phyloP scores from a whole-genome alignment of 78 protist species.

The Neovahlkampfia damariscottae region DNA sequence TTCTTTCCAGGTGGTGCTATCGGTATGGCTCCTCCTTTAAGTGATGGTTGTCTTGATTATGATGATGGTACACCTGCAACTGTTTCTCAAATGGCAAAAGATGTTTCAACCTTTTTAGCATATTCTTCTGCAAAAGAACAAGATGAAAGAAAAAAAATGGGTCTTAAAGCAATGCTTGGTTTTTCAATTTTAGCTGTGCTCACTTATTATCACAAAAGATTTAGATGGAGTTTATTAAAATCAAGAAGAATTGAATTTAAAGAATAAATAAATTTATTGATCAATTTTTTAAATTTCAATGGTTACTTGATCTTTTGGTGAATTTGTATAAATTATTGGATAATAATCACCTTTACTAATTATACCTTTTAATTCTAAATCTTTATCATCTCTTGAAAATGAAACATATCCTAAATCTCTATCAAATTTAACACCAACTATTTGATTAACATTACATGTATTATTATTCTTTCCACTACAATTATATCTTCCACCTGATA shows the following conservation, averaged over 20 bases:
- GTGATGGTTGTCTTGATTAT: constrained; percentile 53
- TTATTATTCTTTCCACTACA: too few relatives aligned
- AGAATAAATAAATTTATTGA: too few relatives aligned
- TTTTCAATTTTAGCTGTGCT: neutral
- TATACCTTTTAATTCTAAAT: too few relatives aligned
- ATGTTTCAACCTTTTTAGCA: constrained; percentile 67
- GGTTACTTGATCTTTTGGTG: too few relatives aligned
- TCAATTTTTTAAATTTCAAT: too few relatives aligned
- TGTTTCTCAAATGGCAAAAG: constrained; percentile 83
- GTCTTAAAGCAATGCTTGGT: neutral
- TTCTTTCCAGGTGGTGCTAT: constrained; percentile 81
- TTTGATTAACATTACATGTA: too few relatives aligned
- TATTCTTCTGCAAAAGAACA: constrained; percentile 45
- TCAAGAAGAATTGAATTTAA: neutral
- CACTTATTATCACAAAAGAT: neutral
- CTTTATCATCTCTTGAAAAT: too few relatives aligned
- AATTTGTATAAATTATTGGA: too few relatives aligned
- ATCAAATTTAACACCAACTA: too few relatives aligned
- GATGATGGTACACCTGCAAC: constrained; percentile 80
- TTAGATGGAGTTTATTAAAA: neutral
- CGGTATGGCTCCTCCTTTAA: constrained; percentile 63
- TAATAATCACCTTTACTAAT: too few relatives aligned
- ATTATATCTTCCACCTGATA: too few relatives aligned
- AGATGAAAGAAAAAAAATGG: neutral
- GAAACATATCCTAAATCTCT: too few relatives aligned